Evolutionary conservation across 1,284 basidiomycete genomes (phyloP).

Genomic region (Ustilago loliicola): DNA sequence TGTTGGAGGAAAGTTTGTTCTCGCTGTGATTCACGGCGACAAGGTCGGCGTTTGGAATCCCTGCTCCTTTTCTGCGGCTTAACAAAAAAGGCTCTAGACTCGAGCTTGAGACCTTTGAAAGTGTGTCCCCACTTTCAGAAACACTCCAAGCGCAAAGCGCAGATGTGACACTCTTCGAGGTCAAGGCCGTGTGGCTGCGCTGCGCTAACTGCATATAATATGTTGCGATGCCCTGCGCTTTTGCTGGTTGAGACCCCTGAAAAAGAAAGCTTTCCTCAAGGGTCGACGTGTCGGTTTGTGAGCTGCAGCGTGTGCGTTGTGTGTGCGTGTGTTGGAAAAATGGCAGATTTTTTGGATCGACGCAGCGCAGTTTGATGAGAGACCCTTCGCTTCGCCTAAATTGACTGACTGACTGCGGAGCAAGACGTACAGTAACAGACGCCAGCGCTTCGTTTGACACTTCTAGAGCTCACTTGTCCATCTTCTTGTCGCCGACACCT

Average conservation of each 20-base stretch:
- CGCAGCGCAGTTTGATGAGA: conserved; percentile 1
- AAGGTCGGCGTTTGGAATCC: background rate
- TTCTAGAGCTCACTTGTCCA: background rate
- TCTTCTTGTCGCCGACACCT: background rate
- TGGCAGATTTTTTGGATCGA: background rate
- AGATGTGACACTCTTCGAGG: background rate
- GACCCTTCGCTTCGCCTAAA: conserved; percentile 11
- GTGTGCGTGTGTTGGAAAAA: background rate
- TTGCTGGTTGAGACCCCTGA: conserved; percentile 4
- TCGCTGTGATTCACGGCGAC: background rate
- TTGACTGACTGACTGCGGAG: conserved; percentile 3
- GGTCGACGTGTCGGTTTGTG: conserved; percentile 3
- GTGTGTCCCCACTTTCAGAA: background rate
- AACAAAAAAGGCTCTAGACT: too few relatives aligned
- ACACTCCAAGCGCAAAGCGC: too few relatives aligned
- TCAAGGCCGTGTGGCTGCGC: background rate
- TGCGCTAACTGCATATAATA: background rate
- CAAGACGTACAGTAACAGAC: background rate
- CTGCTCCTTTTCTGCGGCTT: background rate
- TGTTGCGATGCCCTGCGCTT: background rate
- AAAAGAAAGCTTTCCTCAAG: background rate
- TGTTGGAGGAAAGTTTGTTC: background rate
- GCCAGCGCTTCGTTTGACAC: background rate
- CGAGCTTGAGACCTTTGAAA: background rate
- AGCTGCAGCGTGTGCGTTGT: background rate